Conservation (phyloP, 305 asterid species). For the Fraxinus sp. region DNA sequence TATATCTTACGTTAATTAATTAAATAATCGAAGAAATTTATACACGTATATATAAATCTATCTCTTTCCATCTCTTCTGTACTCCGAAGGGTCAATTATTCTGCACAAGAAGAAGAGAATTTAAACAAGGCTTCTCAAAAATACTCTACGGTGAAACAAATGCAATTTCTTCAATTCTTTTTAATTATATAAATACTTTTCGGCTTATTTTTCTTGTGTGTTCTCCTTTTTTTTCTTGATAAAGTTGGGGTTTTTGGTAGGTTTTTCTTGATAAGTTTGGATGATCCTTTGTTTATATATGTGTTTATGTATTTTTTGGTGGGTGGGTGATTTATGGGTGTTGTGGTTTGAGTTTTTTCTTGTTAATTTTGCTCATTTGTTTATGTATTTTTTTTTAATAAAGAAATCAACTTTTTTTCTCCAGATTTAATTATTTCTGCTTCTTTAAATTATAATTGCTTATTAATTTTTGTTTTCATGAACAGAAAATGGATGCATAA, state of each 20-base stretch:
- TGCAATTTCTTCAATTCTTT: neutral
- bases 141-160: constrained; percentile 11
- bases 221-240: neutral
- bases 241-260: neutral
- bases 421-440: neutral
- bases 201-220: neutral
- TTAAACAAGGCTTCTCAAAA: constrained; percentile 14
- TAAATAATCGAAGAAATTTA: neutral
- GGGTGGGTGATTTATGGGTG: neutral
- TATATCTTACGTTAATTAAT: neutral
- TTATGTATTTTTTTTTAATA: no score
- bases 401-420: neutral
- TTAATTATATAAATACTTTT: neutral
- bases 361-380: neutral
- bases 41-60: constrained; percentile 16
- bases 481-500: constrained; percentile 19
- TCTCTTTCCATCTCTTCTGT: constrained; percentile 20
- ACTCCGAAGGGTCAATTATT: constrained; percentile 21
- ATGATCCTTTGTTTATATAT: neutral
- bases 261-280: constrained; percentile 1
- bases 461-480: constrained; percentile 11
- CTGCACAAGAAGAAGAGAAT: constrained; percentile 26
- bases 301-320: neutral
- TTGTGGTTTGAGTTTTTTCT: constrained; percentile 1
- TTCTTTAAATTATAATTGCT: constrained; percentile 2